These are phyloP conservation scores for Tulasnella calospora DNA, from an alignment of 768 basidiomycete species.

Conservation along the genomic window DNA sequence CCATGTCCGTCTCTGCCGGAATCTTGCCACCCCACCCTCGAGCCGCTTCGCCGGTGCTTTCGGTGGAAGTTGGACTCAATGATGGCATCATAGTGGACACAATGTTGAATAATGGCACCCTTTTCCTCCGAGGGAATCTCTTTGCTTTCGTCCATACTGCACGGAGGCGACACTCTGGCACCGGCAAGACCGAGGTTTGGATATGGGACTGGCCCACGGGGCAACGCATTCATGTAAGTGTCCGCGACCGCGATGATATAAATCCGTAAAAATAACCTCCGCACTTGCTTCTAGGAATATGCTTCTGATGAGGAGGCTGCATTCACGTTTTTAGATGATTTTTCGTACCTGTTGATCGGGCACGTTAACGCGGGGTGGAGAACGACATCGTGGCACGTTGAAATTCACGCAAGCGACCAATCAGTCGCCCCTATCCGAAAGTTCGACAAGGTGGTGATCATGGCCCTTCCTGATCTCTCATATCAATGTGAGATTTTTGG, in stretches of 20 bases:
- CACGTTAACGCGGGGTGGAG: not conserved
- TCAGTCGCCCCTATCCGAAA: not conserved
- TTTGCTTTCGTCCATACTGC: not conserved
- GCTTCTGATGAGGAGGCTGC: not conserved
- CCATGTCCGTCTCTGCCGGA: not conserved
- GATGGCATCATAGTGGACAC: not conserved
- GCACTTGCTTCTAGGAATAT: not conserved
- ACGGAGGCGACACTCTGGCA: not conserved
- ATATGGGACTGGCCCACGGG: constrained; percentile 23
- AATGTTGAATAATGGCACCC: not conserved
- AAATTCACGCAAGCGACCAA: constrained; percentile 9
- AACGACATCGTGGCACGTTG: not conserved
- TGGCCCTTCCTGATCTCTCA: not conserved
- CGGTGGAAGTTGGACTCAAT: not conserved
- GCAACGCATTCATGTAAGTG: constrained; percentile 6
- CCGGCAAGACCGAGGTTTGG: not conserved
- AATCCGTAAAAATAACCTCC: not conserved
- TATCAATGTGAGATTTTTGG: not conserved
- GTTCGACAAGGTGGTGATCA: not conserved
- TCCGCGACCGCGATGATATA: not conserved
- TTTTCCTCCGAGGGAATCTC: constrained; percentile 5
- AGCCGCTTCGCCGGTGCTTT: not conserved
- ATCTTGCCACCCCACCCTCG: not conserved
- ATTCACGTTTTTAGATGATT: constrained; percentile 15
- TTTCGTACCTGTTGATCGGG: not conserved